Base-by-base conservation (phyloP, 768 basidiomycete species). In the Hysterangium stoloniferum region DNA sequence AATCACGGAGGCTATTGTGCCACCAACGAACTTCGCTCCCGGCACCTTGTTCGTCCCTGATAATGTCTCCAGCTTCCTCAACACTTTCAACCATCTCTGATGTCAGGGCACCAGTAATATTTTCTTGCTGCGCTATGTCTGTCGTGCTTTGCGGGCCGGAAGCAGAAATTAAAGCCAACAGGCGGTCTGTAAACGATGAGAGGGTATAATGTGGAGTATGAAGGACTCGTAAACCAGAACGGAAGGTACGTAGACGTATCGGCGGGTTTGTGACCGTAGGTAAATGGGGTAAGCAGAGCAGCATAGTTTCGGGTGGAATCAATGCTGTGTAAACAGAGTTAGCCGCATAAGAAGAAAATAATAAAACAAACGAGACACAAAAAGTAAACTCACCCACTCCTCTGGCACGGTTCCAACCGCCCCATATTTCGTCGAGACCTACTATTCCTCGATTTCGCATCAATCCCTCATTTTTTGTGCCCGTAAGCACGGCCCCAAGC, bases 351-450 rank as follows among this genome's bases (percentile, higher is more conserved):
- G 22, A 27, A 19, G 24, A 13, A 44, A 34, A 17, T 48, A 57
- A 45, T 36, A 17, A 6, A 33, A 58, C 41, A 38, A 20, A 53
- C 34, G 3, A 9, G 43, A 19, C 8, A 25, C 28, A 34, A 29
- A 22, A 24, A 32, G 20, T 1, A 9, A 36, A 62, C 84, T 63
- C 64, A 90, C 92, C 85, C 48, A 95, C 85, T 43, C 93, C 93
- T 57, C 93, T 70, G 5, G 90, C 92, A 52, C 93, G 81, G 61
- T 94, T 95, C 93, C 93, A 96, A 1, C 86, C 81, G 24, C 89
- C 89, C 93, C 93, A 97, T 0, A 86, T 86, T 66, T 95, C 93
- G 61, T 97, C 93, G 24, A 96, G 66, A 0, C 84, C 88, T 33
- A 96, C 76, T 29, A 95, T 77, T 1, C 89, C 91, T 25, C 89